These are phyloP conservation scores for Spatholobus suberectus DNA, from an alignment of 306 rosid species.

Conservation along the genomic window DNA sequence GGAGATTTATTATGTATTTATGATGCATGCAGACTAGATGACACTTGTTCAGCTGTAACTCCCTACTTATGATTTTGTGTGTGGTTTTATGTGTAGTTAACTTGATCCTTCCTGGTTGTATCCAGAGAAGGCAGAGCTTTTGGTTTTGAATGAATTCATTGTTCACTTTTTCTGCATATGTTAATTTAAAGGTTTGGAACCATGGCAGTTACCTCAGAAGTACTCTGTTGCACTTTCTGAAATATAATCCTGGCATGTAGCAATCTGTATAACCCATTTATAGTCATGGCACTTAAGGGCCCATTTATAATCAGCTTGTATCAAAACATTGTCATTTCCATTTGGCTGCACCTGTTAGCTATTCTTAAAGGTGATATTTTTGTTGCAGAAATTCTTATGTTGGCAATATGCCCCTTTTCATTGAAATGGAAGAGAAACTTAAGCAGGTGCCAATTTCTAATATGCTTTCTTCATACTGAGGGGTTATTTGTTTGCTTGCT, in stretches of 20 bases:
- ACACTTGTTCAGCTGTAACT: constrained; percentile 23
- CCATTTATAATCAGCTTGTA: constrained; percentile 23
- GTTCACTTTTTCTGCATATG: neutral
- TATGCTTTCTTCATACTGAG: constrained; percentile 33
- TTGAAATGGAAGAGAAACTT: constrained; percentile 87
- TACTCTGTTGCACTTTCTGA: constrained; percentile 29
- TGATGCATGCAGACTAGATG: constrained; percentile 13
- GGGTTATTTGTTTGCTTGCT: constrained; percentile 26
- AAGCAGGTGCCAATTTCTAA: constrained; percentile 65
- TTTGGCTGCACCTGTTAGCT: constrained; percentile 11
- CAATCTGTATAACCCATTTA: constrained; percentile 31
- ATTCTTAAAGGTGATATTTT: constrained; percentile 42
- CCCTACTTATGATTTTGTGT: constrained; percentile 19
- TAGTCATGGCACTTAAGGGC: constrained; percentile 22
- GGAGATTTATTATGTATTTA: neutral
- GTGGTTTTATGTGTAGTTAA: constrained; percentile 14
- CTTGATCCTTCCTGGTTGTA: constrained; percentile 24
- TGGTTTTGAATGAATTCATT: neutral
- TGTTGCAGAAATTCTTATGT: constrained; percentile 89
- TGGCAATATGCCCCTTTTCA: constrained; percentile 85
- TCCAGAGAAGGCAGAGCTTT: constrained; percentile 3
- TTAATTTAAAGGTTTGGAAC: constrained; percentile 31
- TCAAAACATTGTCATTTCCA: constrained; percentile 23
- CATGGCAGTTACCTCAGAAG: constrained; percentile 21
- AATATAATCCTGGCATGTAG: constrained; percentile 28